Conservation (phyloP, 2,329 filamentous ascomycete genomes). For the Clarireedia hainanense region DNA sequence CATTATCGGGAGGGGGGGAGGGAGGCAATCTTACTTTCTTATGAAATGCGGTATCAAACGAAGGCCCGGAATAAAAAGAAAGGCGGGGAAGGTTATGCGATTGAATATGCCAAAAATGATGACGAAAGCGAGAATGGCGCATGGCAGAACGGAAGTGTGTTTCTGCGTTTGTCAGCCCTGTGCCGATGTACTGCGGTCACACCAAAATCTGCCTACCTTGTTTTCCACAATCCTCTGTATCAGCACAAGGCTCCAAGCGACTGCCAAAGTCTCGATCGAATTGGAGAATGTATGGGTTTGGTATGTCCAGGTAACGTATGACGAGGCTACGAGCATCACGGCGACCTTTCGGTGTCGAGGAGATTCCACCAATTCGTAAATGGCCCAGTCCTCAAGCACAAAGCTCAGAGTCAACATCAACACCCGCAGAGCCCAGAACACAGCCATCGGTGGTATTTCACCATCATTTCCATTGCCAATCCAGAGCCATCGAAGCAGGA, state of each 20-base stretch:
- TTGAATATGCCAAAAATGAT: constrained; percentile 87
- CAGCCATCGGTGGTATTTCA: constrained; percentile 71
- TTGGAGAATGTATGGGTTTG: constrained; percentile 99
- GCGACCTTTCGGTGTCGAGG: constrained; percentile 64
- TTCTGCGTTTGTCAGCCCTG: constrained; percentile 40
- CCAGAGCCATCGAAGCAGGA: constrained; percentile 86
- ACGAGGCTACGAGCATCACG: constrained; percentile 81
- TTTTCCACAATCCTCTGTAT: constrained; percentile 77
- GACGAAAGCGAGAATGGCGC: constrained; percentile 70
- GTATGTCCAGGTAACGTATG: constrained; percentile 98
- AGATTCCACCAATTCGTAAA: constrained; percentile 80
- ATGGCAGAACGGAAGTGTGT: constrained; percentile 67
- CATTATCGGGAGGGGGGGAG: neutral
- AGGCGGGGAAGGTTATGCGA: constrained; percentile 93
- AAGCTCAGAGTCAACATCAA: constrained; percentile 95
- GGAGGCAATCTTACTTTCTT: constrained; percentile 53
- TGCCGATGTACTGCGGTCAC: neutral
- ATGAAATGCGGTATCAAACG: constrained; percentile 79
- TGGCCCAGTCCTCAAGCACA: constrained; percentile 94
- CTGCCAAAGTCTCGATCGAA: constrained; percentile 86
- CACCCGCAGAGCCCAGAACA: constrained; percentile 82
- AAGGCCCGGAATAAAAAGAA: constrained; percentile 75
- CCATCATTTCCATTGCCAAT: constrained; percentile 71
- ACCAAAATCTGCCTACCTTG: constrained; percentile 45
- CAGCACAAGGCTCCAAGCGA: constrained; percentile 88